phyloP scores from a whole-genome alignment of 2,329 filamentous ascomycete genomes.

The Colletotrichum simmondsii region DNA sequence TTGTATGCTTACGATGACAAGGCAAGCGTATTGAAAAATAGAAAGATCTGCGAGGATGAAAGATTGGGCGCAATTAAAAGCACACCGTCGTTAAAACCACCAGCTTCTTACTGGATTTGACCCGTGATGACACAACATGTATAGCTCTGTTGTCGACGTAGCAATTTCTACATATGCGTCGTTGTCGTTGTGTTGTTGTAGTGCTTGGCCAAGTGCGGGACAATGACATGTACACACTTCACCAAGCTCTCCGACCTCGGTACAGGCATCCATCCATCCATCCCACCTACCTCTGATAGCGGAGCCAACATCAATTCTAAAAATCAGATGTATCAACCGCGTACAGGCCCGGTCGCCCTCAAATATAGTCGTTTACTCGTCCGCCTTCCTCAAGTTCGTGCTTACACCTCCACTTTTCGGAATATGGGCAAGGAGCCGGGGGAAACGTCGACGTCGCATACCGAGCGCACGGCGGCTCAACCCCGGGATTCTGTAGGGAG shows the following conservation, averaged over 20 bases:
- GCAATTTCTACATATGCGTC: background rate
- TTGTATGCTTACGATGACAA: constrained; percentile 24
- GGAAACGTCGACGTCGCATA: constrained; percentile 54
- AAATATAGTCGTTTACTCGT: background rate
- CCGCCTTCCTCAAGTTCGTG: background rate
- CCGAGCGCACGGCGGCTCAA: constrained; percentile 79
- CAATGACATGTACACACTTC: background rate
- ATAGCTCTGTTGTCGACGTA: background rate
- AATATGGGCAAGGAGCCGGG: background rate
- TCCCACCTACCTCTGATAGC: background rate
- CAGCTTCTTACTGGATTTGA: background rate
- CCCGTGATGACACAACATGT: background rate
- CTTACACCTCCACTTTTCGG: no score
- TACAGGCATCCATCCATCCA: background rate
- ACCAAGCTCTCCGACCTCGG: background rate
- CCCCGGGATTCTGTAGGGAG: constrained; percentile 70
- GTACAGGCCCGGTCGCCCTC: background rate
- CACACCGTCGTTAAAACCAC: background rate
- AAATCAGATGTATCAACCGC: background rate
- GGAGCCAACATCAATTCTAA: background rate
- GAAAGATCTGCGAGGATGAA: constrained; percentile 17
- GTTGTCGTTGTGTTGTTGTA: background rate
- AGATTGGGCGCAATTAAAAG: background rate
- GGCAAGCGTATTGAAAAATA: constrained; percentile 26
- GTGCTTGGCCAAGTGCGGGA: background rate